phyloP scores from a whole-genome alignment of 768 basidiomycete species.

The Podaxis pistillaris region DNA sequence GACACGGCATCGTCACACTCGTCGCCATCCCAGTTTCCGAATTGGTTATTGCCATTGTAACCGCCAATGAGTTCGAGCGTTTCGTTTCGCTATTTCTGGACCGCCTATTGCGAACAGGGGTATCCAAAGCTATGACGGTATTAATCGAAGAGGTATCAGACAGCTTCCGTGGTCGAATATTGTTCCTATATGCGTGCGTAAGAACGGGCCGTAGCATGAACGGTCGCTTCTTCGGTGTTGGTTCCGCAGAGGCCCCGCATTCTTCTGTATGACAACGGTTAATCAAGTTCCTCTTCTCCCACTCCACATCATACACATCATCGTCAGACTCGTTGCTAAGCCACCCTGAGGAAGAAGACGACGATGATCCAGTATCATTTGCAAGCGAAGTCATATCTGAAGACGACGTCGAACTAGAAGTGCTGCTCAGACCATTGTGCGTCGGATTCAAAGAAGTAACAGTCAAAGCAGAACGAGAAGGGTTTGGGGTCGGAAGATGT shows the following conservation, averaged over 20 bases:
- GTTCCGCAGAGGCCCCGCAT: conserved; percentile 22
- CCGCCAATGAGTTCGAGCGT: conserved; percentile 17
- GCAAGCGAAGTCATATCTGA: conserved; percentile 64
- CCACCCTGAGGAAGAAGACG: conserved; percentile 49
- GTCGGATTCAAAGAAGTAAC: conserved; percentile 12
- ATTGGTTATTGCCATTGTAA: conserved; percentile 27
- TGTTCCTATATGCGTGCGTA: conserved; percentile 25
- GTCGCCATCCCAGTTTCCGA: conserved; percentile 25
- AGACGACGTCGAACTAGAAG: conserved; percentile 18
- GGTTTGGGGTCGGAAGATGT: conserved; percentile 32
- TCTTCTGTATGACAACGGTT: conserved; percentile 17
- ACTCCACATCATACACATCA: conserved; percentile 48
- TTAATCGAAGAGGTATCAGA: conserved; percentile 53
- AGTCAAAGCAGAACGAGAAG: conserved; percentile 24
- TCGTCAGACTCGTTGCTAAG: conserved; percentile 55
- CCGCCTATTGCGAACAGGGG: conserved; percentile 16
- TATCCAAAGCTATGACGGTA: conserved; percentile 36
- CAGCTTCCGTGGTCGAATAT: conserved; percentile 33
- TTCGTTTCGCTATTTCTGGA: conserved; percentile 11
- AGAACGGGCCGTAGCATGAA: conserved; percentile 49
- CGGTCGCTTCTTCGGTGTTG: conserved; percentile 33
- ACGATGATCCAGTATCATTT: conserved; percentile 63
- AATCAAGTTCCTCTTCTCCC: conserved; percentile 30
- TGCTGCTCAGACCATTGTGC: conserved; percentile 9
- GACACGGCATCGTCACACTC: conserved; percentile 32